These are phyloP conservation scores for Blastocystis sp. DNA, from an alignment of 352 stramenopile species.

Conservation along the genomic window DNA sequence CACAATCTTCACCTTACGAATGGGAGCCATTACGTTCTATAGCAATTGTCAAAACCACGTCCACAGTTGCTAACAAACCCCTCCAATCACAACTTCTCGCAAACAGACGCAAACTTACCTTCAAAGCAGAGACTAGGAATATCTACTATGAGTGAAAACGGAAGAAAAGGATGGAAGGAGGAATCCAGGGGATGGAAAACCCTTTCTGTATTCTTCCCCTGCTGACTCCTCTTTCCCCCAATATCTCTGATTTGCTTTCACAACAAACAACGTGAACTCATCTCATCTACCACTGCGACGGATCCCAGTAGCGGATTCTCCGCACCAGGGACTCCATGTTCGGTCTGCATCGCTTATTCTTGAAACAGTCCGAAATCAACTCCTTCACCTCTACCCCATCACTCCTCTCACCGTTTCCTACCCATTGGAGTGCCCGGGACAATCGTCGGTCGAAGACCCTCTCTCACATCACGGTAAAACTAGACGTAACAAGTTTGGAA, in stretches of 20 bases:
- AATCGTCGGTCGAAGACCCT: background rate
- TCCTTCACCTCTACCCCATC: conserved; percentile 12
- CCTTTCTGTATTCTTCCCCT: background rate
- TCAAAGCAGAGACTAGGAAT: conserved; percentile 25
- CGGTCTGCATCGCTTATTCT: background rate
- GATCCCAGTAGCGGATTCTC: conserved; percentile 12
- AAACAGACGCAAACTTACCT: background rate
- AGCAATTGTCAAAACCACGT: background rate
- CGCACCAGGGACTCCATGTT: background rate
- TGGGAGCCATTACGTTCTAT: conserved; percentile 38
- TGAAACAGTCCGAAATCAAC: background rate
- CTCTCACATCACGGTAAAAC: background rate
- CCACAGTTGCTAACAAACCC: background rate
- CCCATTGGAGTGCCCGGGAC: background rate
- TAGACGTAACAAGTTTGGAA: background rate
- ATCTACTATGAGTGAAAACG: conserved; percentile 48
- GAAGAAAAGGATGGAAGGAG: background rate
- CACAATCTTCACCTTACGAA: conserved; percentile 55
- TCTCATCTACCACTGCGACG: background rate
- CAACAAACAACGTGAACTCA: conserved; percentile 10
- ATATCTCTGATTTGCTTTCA: too few relatives aligned
- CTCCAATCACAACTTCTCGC: background rate
- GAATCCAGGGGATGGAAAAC: background rate
- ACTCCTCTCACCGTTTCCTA: background rate
- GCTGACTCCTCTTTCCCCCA: background rate